phyloP scores from a whole-genome alignment of 257 asterid genomes.

The Primulina eburnea region DNA sequence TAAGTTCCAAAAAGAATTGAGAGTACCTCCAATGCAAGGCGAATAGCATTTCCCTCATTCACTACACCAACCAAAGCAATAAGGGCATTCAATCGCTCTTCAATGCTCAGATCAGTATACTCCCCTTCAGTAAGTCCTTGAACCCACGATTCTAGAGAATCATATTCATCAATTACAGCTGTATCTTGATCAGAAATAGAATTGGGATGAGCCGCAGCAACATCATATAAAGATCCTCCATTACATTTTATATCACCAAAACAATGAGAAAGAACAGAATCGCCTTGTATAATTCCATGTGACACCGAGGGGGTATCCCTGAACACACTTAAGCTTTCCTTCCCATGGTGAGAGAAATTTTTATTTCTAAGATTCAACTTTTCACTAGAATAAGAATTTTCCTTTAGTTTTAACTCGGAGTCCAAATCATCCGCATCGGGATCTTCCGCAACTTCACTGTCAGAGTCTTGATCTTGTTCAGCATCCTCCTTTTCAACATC shows the following conservation, averaged over 20 bases:
- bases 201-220: constrained; percentile 18
- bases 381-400: constrained; percentile 35
- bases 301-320: constrained; percentile 29
- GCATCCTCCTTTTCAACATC: constrained; percentile 68
- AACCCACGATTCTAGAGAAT: constrained; percentile 72
- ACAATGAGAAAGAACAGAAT: constrained; percentile 30
- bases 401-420: constrained; percentile 33
- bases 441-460: constrained; percentile 68
- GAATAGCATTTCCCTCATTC: constrained; percentile 83
- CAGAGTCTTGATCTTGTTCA: constrained; percentile 74
- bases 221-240: constrained; percentile 32
- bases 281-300: constrained; percentile 19
- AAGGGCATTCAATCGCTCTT: constrained; percentile 83
- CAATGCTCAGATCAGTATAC: constrained; percentile 61
- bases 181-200: constrained; percentile 35
- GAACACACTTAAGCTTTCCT: constrained; percentile 29
- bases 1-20: constrained; percentile 13
- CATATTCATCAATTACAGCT: constrained; percentile 45
- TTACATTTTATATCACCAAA: constrained; percentile 30
- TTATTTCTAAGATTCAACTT: constrained; percentile 20
- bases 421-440: constrained; percentile 62
- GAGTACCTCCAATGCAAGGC: constrained; percentile 69
- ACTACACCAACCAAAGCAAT: constrained; percentile 70
- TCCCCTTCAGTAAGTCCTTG: constrained; percentile 86
- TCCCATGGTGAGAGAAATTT: constrained; percentile 26